Conservation (phyloP, 208 protist species). For the Trypanosoma cruzi region DNA sequence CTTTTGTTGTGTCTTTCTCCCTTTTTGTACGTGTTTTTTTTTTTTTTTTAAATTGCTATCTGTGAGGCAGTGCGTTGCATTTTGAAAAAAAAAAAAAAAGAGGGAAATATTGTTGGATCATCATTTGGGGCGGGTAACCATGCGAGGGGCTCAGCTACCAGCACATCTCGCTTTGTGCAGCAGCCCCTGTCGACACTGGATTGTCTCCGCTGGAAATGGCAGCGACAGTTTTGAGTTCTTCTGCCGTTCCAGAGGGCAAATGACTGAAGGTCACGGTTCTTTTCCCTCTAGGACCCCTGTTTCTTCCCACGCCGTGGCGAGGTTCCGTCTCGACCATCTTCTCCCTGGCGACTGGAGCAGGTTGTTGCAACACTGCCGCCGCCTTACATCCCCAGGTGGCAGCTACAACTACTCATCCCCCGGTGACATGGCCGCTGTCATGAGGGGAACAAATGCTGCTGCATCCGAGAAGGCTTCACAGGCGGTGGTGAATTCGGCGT, state of each 20-base stretch:
- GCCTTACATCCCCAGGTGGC: conserved; percentile 36
- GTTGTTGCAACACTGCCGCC: conserved; percentile 50
- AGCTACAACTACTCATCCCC: conserved; percentile 72
- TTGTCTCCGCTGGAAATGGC: conserved; percentile 47
- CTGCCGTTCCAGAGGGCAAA: background rate
- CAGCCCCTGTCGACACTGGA: conserved; percentile 32
- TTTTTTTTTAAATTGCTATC: too few species aligned
- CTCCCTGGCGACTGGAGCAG: conserved; percentile 42
- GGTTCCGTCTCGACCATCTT: conserved; percentile 58
- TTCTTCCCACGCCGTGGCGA: background rate
- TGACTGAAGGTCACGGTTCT: background rate
- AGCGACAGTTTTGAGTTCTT: conserved; percentile 45
- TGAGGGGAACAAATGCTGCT: too few species aligned
- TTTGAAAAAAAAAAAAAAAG: too few species aligned
- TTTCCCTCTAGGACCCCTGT: background rate
- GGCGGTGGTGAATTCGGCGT: conserved; percentile 40
- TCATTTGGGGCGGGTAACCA: too few species aligned
- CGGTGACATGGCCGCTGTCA: conserved; percentile 28
- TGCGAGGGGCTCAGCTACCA: conserved; percentile 55
- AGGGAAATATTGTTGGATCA: too few species aligned
- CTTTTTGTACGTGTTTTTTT: background rate
- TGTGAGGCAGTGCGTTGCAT: too few species aligned
- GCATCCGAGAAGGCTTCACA: background rate
- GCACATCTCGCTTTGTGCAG: conserved; percentile 28
- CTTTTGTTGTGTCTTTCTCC: too few species aligned